Evolutionary conservation across 352 stramenopile genomes (phyloP).

Genomic region (Pythium sukuiense): DNA sequence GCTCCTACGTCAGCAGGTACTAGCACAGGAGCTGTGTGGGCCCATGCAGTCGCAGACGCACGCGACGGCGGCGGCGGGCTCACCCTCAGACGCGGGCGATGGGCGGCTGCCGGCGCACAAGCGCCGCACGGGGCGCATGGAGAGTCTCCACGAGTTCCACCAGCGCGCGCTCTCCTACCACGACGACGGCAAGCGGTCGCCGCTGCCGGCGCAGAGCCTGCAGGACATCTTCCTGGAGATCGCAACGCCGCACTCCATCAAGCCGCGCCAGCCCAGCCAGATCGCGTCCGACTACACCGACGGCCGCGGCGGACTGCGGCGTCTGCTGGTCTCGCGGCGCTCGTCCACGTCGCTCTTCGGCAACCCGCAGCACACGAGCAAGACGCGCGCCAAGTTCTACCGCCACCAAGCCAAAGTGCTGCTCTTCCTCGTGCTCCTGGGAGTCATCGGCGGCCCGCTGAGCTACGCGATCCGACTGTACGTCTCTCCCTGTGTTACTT

Average conservation of each 20-base stretch:
- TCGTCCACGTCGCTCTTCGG: conserved; percentile 69
- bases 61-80: not conserved
- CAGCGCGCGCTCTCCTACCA: conserved; percentile 68
- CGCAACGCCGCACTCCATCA: conserved; percentile 2
- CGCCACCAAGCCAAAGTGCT: conserved; percentile 65
- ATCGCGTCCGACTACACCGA: conserved; percentile 38
- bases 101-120: conserved; percentile 60
- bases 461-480: conserved; percentile 74
- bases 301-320: conserved; percentile 44
- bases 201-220: conserved; percentile 13
- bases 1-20: conserved; percentile 1
- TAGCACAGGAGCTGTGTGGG: not conserved
- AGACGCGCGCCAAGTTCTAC: conserved; percentile 51
- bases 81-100: conserved; percentile 28
- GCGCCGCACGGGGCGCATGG: conserved; percentile 68
- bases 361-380: conserved; percentile 39
- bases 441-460: conserved; percentile 76
- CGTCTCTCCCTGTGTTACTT: not conserved
- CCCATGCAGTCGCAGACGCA: not conserved
- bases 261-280: conserved; percentile 6
- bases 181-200: conserved; percentile 27
- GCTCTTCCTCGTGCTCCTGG: conserved; percentile 76
- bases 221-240: conserved; percentile 23
- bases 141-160: conserved; percentile 83
- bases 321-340: conserved; percentile 35